Percentiles rank a stretch among this genome's conserved stretches.
phyloP scores from a whole-genome alignment of 179 eudicot species.

The Gypsophila paniculata region DNA sequence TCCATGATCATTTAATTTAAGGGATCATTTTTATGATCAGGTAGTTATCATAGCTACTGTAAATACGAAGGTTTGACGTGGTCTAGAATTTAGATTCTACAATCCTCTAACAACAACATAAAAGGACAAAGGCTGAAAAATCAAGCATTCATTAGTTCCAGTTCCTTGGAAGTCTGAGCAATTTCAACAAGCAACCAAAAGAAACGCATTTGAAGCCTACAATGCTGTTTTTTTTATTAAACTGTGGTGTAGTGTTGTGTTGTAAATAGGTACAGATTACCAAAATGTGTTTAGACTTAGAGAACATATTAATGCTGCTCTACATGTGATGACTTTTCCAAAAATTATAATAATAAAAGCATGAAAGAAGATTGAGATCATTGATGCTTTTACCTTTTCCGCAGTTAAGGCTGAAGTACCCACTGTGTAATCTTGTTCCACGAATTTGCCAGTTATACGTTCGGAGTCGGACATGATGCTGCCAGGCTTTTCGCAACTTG shows the following conservation, averaged over 20 bases:
- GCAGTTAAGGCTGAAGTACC: constrained; percentile 29
- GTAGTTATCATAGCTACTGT: no score
- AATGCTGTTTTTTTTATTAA: no score
- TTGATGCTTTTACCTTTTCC: constrained; percentile 44
- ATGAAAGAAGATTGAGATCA: neutral
- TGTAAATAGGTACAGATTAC: no score
- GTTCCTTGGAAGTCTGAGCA: neutral
- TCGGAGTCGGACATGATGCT: constrained; percentile 30
- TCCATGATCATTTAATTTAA: no score
- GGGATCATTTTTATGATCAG: no score
- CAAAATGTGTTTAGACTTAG: no score
- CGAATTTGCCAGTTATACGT: constrained; percentile 26
- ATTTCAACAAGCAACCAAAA: neutral
- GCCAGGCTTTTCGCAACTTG: constrained; percentile 27
- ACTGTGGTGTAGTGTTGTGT: no score
- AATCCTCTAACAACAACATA: neutral
- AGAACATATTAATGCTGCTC: neutral
- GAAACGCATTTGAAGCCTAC: neutral
- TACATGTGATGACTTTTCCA: neutral
- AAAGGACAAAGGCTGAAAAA: neutral
- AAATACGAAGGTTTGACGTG: no score
- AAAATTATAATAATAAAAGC: neutral
- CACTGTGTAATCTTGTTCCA: constrained; percentile 30
- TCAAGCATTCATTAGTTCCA: neutral
- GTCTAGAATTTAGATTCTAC: neutral